Base-by-base conservation (phyloP, 1,284 basidiomycete species). In the Sanghuangporus baumii region DNA sequence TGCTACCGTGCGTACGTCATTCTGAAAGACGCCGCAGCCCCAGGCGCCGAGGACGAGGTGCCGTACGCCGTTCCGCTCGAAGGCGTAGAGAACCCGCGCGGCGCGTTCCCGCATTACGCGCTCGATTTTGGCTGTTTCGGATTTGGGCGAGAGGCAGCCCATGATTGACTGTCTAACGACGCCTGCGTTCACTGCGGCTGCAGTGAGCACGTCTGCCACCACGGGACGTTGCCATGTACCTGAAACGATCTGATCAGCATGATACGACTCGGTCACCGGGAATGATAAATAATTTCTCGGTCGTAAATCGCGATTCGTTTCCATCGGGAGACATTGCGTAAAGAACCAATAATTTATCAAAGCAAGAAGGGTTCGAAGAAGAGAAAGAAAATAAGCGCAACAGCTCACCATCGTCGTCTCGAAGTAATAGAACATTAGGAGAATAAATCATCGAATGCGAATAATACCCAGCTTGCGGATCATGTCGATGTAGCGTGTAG, bases 21-120 rank as follows among this genome's bases (percentile, higher is more conserved):
- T 90, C 66, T 74, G 75, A 72, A 89, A 90, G 6, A 85, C 87
- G 0, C 88, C 88, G 0, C 87, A 90, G 9, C 88, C 88, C 72
- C 88, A 90, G 67, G 84, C 86, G 36, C 89, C 88, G 48, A 90
- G 72, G 1, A 91, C 85, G 50, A 89, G 62, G 66, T 83, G 78
- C 65, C 75, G 75, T 16, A 81, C 79, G 8, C 82, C 82, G 66
- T 82, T 76, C 38, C 74, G 75, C 73, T 89, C 83, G 69, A 88
- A 87, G n/a, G 89, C 71, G 64, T 74, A 81, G 18, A 91, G 71
- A 31, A 88, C 75, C 55, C 88, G 76, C 1, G 73, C 82, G 86
- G 90, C 89, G 34, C 88, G 76, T 71, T 89, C 87, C 48, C 75
- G 75, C 88, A 89, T 90, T 34, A 75, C 74, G 34, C 69, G 69